These are phyloP conservation scores for Zancudomyces culisetae DNA, from an alignment of 371 early-diverging fungal species.

Conservation along the genomic window DNA sequence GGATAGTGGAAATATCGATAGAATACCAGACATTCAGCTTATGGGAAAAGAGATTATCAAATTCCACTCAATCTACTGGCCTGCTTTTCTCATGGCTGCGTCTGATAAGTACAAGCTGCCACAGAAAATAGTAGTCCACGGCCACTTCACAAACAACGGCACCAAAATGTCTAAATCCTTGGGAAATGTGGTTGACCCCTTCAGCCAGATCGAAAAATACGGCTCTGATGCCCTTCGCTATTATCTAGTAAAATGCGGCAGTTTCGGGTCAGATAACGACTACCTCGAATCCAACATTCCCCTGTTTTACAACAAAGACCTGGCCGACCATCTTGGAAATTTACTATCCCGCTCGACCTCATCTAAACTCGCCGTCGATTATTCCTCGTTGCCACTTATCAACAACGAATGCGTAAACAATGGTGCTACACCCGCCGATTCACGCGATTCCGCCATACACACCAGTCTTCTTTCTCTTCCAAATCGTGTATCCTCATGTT, in stretches of 20 bases:
- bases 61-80: constrained; percentile 93
- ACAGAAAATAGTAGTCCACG: constrained; percentile 63
- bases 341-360: constrained; percentile 39
- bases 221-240: constrained; percentile 82
- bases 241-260: constrained; percentile 76
- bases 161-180: constrained; percentile 85
- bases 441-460: constrained; percentile 1
- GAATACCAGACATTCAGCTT: constrained; percentile 59
- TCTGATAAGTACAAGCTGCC: constrained; percentile 59
- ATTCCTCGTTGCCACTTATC: constrained; percentile 8
- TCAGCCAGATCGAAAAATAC: constrained; percentile 39
- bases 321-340: constrained; percentile 78
- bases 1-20: constrained; percentile 1
- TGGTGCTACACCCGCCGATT: background rate
- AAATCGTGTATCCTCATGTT: constrained; percentile 4
- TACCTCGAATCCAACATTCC: constrained; percentile 45
- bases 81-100: constrained; percentile 81
- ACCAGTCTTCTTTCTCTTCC: constrained; percentile 4
- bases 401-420: too few species aligned
- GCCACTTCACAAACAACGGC: constrained; percentile 77
- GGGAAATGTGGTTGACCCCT: constrained; percentile 82
- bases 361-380: constrained; percentile 7
- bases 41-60: constrained; percentile 92
- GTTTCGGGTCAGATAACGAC: constrained; percentile 67
- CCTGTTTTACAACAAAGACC: constrained; percentile 51